These are phyloP conservation scores for Gossypium rotundifolium DNA, from an alignment of 345 rosid genomes.

Conservation along the genomic window DNA sequence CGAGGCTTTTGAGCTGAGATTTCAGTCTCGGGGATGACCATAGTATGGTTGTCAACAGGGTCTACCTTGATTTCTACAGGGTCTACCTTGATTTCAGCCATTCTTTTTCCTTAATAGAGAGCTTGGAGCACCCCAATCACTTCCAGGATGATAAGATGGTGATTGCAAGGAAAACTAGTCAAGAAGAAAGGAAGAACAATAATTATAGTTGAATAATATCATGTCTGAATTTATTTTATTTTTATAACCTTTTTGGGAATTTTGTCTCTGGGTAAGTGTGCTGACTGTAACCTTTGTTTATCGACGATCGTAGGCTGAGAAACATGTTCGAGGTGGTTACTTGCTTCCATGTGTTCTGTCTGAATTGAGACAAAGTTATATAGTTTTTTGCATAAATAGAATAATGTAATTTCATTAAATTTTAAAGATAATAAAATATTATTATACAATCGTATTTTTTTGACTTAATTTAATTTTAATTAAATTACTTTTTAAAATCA, in stretches of 20 bases:
- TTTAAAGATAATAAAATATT: too few species aligned
- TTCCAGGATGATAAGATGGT: background rate
- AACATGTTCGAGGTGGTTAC: background rate
- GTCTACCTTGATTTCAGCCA: conserved; percentile 51
- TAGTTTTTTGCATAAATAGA: too few species aligned
- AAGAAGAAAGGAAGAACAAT: conserved; percentile 68
- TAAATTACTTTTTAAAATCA: too few species aligned
- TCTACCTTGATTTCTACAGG: conserved; percentile 42
- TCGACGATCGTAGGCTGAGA: background rate
- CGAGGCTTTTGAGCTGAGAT: conserved; percentile 19
- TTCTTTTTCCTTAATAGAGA: conserved; percentile 1
- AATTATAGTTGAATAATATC: conserved; percentile 48
- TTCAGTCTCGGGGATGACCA: conserved; percentile 26
- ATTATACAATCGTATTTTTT: too few species aligned
- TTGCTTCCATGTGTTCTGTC: background rate
- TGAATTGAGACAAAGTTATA: background rate
- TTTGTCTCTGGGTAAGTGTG: background rate
- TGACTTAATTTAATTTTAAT: too few species aligned
- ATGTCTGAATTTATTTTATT: background rate
- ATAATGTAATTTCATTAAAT: too few species aligned
- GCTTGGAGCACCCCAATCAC: background rate
- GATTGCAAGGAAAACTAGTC: conserved; percentile 3
- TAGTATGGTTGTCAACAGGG: conserved; percentile 23
- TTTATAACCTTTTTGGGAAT: background rate
- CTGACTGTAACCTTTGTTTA: background rate